A percentile compares a stretch with the other conserved stretches of the same genome.
These are phyloP conservation scores for Candida jianshihensis DNA, from an alignment of 805 yeast genomes.

Conservation along the genomic window DNA sequence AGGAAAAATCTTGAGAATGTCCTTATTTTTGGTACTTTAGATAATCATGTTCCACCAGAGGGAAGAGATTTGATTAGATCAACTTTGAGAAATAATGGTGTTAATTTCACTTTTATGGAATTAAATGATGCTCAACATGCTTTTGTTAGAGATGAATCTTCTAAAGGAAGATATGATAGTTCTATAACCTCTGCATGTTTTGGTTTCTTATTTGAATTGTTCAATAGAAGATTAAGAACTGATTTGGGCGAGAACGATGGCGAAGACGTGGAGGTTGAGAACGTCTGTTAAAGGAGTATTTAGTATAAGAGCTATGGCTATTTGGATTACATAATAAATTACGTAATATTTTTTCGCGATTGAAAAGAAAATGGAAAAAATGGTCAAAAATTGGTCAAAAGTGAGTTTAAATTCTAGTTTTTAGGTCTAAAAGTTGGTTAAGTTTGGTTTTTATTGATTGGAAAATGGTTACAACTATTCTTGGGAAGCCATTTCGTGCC, in stretches of 20 bases:
- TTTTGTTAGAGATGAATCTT: conserved; percentile 68
- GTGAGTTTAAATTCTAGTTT: too few species aligned
- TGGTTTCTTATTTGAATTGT: conserved; percentile 63
- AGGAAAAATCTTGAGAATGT: conserved; percentile 48
- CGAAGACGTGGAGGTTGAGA: conserved; percentile 42
- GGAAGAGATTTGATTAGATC: conserved; percentile 69
- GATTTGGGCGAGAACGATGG: conserved; percentile 64
- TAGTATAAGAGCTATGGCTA: neutral
- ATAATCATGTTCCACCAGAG: conserved; percentile 71
- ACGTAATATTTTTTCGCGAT: too few species aligned
- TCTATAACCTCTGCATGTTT: conserved; percentile 63
- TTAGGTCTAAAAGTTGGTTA: too few species aligned
- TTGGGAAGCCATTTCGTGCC: conserved; percentile 24
- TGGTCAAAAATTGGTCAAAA: too few species aligned
- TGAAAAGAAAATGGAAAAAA: too few species aligned
- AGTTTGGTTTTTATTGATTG: too few species aligned
- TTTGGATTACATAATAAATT: too few species aligned
- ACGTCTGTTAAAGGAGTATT: conserved; percentile 44
- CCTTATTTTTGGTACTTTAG: conserved; percentile 71
- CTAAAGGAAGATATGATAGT: conserved; percentile 80
- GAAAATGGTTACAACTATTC: conserved; percentile 22
- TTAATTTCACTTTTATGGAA: conserved; percentile 66
- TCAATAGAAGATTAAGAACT: conserved; percentile 57
- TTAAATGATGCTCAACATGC: conserved; percentile 80
- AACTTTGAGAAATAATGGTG: conserved; percentile 49